These are phyloP conservation scores for Gossypioides kirkii DNA, from an alignment of 345 rosid species.

Conservation along the genomic window DNA sequence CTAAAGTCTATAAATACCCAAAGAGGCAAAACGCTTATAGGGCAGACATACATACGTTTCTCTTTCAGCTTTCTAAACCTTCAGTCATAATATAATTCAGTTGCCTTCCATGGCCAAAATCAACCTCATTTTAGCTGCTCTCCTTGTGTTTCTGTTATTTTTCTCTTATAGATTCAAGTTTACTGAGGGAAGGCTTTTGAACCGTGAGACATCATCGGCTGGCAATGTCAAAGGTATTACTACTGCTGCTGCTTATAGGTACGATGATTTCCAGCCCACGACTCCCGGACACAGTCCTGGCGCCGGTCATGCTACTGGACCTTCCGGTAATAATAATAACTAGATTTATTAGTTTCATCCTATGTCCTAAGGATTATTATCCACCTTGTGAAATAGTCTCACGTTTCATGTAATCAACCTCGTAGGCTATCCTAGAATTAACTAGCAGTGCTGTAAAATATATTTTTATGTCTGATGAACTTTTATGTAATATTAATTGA, in stretches of 20 bases:
- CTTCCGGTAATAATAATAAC: conserved; percentile 3
- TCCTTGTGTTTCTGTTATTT: conserved; percentile 17
- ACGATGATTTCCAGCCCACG: conserved; percentile 41
- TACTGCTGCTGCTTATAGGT: background rate
- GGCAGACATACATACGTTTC: background rate
- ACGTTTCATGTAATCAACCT: background rate
- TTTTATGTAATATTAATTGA: background rate
- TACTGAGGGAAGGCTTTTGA: conserved; percentile 23
- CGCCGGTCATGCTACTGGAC: conserved; percentile 41
- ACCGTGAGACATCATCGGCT: background rate
- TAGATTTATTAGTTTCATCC: background rate
- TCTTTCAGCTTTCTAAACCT: background rate
- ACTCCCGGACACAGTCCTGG: conserved; percentile 59
- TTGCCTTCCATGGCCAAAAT: conserved; percentile 19
- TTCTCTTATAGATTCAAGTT: conserved; percentile 17
- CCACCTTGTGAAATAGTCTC: background rate
- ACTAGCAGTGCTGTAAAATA: background rate
- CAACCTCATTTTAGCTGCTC: conserved; percentile 8
- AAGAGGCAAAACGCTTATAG: background rate
- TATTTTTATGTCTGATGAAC: background rate
- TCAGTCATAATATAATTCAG: background rate
- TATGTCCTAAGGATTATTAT: background rate
- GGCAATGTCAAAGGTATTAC: background rate
- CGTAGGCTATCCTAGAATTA: background rate
- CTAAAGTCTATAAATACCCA: conserved; percentile 28